Conservation (phyloP, 371 early-diverging fungal species). For the Basidiobolus meristosporus region DNA sequence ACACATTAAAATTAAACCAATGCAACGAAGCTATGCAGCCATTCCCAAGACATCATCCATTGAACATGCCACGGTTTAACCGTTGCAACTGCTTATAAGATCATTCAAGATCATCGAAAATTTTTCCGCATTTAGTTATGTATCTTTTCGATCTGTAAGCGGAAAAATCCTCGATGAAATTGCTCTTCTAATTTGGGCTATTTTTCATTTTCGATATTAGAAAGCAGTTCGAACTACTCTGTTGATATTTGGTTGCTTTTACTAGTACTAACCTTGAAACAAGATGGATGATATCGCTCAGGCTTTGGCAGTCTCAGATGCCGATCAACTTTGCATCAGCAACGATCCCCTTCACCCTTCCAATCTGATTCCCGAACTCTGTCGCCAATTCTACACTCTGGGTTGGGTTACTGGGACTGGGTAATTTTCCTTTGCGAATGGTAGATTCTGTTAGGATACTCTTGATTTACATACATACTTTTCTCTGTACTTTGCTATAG, state of each 20-base stretch:
- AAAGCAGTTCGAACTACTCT: neutral
- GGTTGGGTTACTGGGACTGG: constrained; percentile 97
- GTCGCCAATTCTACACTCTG: constrained; percentile 67
- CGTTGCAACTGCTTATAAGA: no score
- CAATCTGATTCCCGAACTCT: constrained; percentile 88
- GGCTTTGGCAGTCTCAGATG: no score
- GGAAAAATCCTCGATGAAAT: neutral
- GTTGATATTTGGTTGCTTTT: neutral
- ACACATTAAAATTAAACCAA: no score
- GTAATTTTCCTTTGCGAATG: constrained; percentile 8
- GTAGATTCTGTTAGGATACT: neutral
- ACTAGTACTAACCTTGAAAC: neutral
- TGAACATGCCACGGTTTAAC: no score
- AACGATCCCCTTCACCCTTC: constrained; percentile 49
- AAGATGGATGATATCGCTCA: neutral
- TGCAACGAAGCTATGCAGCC: no score
- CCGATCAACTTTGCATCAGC: no score
- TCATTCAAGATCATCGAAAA: no score
- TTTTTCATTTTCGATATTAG: neutral
- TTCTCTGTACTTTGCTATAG: constrained; percentile 5
- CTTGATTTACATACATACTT: neutral
- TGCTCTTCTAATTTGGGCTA: neutral
- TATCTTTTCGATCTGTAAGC: neutral
- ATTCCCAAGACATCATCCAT: no score
- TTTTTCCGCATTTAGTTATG: no score